Evolutionary conservation across 768 basidiomycete species (phyloP), one percentile per base, ranked within the genome.

Genomic region (Coprinopsis marcescibilis): DNA sequence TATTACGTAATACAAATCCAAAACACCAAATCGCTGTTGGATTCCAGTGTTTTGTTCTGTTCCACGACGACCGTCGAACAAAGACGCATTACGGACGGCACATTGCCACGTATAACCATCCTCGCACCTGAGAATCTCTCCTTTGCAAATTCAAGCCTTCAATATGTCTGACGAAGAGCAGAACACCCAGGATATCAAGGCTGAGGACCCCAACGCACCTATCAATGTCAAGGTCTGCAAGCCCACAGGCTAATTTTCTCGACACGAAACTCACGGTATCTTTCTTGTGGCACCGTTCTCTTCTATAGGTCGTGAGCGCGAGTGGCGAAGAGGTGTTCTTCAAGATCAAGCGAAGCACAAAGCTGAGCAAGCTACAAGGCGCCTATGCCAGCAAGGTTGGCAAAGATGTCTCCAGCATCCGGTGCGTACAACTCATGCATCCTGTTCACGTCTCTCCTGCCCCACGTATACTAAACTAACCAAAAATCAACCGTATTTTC

Each of bases 311-410:
- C 39, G 77, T 84, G 36, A 82, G 78, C 54, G 75, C 85, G 29
- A 63, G 69, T 11, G 89, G 89, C 48, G 89, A 93, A 26, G 91
- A 94, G 63, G 89, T 95, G 21, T 95, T 87, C 68, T 96, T 96
- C 78, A 95, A 96, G 77, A 94, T 96, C 70, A 96, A 94, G 70
- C 80, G 85, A 60, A 87, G 77, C 65, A 94, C 92, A 35, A 92
- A 86, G 71, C 68, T 96, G 56, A 87, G 81, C 74, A 96, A 95
- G 71, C 78, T 95, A 20, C 89, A 92, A 62, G 87, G 81, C 51
- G 92, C 92, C 35, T 96, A 96, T 66, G 92, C 92, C 46, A 80
- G 73, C 62, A 92, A 93, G 60, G 90, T 95, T 13, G 92, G 92
- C 48, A 92, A 92, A 65, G 90, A 94, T 54, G 85, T 91, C 15